These are phyloP conservation scores for Fusarium napiforme DNA, from an alignment of 2,329 filamentous ascomycete genomes.

Conservation along the genomic window DNA sequence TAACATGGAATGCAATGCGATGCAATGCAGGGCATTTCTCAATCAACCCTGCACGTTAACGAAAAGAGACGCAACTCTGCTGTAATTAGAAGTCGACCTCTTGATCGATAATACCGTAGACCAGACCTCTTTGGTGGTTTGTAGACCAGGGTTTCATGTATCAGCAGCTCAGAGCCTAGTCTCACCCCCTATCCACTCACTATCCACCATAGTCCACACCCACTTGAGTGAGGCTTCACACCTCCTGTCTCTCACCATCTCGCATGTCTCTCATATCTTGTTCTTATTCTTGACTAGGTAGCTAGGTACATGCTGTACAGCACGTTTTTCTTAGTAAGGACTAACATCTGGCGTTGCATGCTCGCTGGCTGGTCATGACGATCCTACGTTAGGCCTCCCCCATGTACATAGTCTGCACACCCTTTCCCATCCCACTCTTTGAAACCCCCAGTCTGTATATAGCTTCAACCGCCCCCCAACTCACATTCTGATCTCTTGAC, in stretches of 20 bases:
- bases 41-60: conserved; percentile 25
- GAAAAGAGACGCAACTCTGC: not conserved
- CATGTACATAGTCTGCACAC: conserved; percentile 16
- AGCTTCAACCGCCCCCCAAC: conserved; percentile 42
- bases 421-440: conserved; percentile 23
- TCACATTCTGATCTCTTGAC: conserved; percentile 15
- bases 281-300: conserved; percentile 1
- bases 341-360: conserved; percentile 27
- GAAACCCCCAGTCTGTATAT: conserved; percentile 45
- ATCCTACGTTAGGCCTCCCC: not conserved
- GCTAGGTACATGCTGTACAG: not conserved
- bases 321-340: not conserved
- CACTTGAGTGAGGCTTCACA: not conserved
- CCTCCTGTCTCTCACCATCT: conserved; percentile 31
- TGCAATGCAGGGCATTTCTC: conserved; percentile 21
- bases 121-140: conserved; percentile 3
- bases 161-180: conserved; percentile 27
- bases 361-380: conserved; percentile 31
- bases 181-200: conserved; percentile 4
- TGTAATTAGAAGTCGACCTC: conserved; percentile 8
- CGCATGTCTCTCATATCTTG: conserved; percentile 16
- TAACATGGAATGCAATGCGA: not conserved
- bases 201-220: conserved; percentile 17
- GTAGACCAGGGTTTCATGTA: conserved; percentile 31
- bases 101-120: not conserved